Evolutionary conservation across 2,329 filamentous ascomycete species (phyloP), one percentile per base, ranked within the genome.

Genomic region (Pleoardoris graminearum): DNA sequence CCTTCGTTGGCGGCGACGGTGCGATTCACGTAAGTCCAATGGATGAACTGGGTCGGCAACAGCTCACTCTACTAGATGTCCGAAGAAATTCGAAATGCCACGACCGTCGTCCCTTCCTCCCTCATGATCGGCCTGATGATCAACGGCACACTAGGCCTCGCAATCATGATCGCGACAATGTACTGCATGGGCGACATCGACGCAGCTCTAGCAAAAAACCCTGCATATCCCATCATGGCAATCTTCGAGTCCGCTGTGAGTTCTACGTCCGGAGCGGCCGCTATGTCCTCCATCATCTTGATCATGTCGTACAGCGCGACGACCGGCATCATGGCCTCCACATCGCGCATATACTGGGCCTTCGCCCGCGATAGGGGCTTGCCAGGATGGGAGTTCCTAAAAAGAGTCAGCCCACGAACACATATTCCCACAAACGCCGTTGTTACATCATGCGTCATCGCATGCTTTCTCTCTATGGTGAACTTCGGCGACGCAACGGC

Each of bases 221-320:
- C 4, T 76, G 81, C 61, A 75, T 70, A 67, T n/a, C 66, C 67
- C 0, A 69, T 66, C 43, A 79, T 82, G 1, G 79, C 81, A 3
- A 59, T 81, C 25, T 80, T 84, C 41, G 57, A 60, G n/a, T 50
- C 59, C 4, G 66, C 62, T 1, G 59, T 63, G 0, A 51, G 58
- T 17, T 71, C 68, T 1, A 56, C 48, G 0, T 21, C 60, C 1
- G 76, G 76, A 1, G 77, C 79, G 2, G 78, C 76, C 5, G 73
- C 76, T 7, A 78, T 84, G 70, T 72, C 60, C 1, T 58, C 60
- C 1, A 47, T 69, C 4, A 43, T 70, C 2, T 54, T 67, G 48
- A 52, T 69, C 7, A 66, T 75, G 38, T 61, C 67, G 3, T 66
- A 73, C 57, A 68, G 60, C 23, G 66, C 69, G 2, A 70, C 66